Conservation (phyloP, 495 filamentous ascomycete genomes). For the Aspergillus cristatus region DNA sequence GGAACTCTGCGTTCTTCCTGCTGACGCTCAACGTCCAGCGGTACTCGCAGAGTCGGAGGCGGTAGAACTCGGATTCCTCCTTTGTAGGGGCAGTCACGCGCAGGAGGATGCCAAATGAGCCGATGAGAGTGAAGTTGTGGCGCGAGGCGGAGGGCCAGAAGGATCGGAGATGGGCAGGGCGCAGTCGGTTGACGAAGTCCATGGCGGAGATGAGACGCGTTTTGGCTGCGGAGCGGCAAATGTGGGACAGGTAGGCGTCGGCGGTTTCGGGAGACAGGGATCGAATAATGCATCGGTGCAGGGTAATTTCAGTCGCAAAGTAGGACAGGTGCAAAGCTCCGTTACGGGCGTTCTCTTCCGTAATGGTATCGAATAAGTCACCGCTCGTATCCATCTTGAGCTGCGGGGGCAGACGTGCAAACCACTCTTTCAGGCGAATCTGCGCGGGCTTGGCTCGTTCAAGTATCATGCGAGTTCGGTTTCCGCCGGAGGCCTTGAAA, state of each 20-base stretch:
- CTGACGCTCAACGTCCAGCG: constrained; percentile 87
- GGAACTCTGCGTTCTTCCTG: constrained; percentile 68
- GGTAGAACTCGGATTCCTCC: constrained; percentile 96
- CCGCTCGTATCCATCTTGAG: constrained; percentile 45
- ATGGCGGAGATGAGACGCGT: constrained; percentile 48
- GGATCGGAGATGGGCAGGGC: constrained; percentile 41
- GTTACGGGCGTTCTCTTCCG: constrained; percentile 32
- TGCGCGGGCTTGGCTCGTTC: constrained; percentile 54
- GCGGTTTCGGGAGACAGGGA: constrained; percentile 35
- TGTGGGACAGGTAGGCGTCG: constrained; percentile 64
- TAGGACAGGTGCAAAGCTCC: constrained; percentile 53
- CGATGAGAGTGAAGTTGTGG: constrained; percentile 47
- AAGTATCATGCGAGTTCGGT: constrained; percentile 45
- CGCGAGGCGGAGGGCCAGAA: constrained; percentile 48
- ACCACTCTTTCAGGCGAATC: constrained; percentile 51
- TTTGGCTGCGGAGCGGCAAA: constrained; percentile 79
- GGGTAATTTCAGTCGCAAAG: constrained; percentile 53
- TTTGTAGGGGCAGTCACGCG: constrained; percentile 77
- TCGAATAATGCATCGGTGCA: constrained; percentile 52
- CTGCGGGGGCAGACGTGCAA: constrained; percentile 39
- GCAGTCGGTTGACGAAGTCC: constrained; percentile 50
- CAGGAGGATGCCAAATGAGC: constrained; percentile 55
- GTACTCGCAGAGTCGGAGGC: constrained; percentile 75
- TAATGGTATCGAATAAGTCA: constrained; percentile 32
- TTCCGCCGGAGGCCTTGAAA: constrained; percentile 37